Base-by-base conservation (phyloP, 2,329 filamentous ascomycete species). In the Reticulascus tulasneorum region DNA sequence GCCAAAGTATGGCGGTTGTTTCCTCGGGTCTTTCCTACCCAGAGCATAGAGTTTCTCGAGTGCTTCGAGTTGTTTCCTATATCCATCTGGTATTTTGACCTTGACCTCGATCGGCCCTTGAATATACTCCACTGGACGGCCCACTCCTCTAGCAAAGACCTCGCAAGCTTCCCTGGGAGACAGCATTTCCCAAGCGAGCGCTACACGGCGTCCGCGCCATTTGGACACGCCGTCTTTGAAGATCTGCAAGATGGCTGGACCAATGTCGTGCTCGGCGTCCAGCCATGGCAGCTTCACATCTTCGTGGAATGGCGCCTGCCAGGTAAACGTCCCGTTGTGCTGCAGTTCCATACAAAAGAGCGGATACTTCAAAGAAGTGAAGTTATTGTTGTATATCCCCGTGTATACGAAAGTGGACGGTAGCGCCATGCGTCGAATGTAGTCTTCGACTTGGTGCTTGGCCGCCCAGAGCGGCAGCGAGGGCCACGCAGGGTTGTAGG, bases 331-430 rank as follows among this genome's bases (percentile, higher is more conserved):
- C 13, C 87, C 89, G 51, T 96, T 88, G 2, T 71, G 61, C 60
- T 88, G 82, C 29, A 94, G 68, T 46, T 94, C 88, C 85, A 96
- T 94, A 64, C 90, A 93, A 67, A 97, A 97, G 5, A 97, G 73
- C 2, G 93, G 93, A 55, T 95, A 97, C 2, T 80, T 81, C 21
- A 96, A 73, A 29, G 86, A 93, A 20, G 91, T 97, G 64, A 97
- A 98, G 60, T 98, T 97, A 65, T 97, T 97, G 72, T 97, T 95
- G 71, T 97, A 98, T 52, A 96, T 96, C 41, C 91, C 93, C 9
- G 90, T 88, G 62, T 96, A 96, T 47, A 96, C 83, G 60, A 95
- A 97, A 0, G 91, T 97, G 1, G 90, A 82, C 0, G 87, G 87
- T 9, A 96, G 71, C 9, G 82, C 82, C 25, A 95, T 77, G 56